Evolutionary conservation across 2,329 filamentous ascomycete genomes (phyloP), one percentile per base, ranked within the genome.

Genomic region (Tolypocladium pustulatum): DNA sequence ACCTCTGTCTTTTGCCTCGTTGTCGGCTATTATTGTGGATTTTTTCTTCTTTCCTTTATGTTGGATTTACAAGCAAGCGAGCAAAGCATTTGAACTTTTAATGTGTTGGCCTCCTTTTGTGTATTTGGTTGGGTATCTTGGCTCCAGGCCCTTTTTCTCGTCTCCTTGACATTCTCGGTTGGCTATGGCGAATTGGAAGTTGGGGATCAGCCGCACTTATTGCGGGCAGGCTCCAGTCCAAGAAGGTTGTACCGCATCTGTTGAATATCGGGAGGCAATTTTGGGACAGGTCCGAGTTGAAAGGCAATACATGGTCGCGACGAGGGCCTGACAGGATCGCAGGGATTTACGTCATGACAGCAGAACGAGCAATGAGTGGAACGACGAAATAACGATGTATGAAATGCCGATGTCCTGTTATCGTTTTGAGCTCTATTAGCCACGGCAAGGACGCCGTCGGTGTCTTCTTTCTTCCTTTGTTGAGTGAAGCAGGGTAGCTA

Each of bases 1-100:
- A 64, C 59, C 52, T 52, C 38, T 41, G 55, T 59, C n/a, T 60
- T n/a, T 34, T 41, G 49, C 27, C 36, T 53, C 52, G 20, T 56
- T 53, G 46, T 56, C 13, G 41, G 43, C 55, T 6, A 27, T 52
- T 52, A 56, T 60, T 25, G 30, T 46, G 27, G 63, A 58, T 60
- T 52, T 57, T 59, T 56, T 60, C 55, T 60, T 59, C 43, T 40
- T 8, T 54, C 27, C n/a, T n/a, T 59, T 13, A n/a, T 32, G 20
- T 12, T 34, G 40, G 27, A 25, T 46, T 30, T 30, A 34, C 36
- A n/a, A 59, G 62, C 60, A 49, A 60, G 59, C 59, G 54, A 52
- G 54, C 55, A 34, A 34, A 52, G 55, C 51, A 57, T 57, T 56
- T 49, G 38, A 40, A 17, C 53, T 30, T 43, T 43, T 20, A 41